A percentile compares a stretch with the other conserved stretches of the same genome.
Evolutionary conservation across 1,139 yeast genomes (phyloP).

Genomic region (Yamadazyma taylorii): DNA sequence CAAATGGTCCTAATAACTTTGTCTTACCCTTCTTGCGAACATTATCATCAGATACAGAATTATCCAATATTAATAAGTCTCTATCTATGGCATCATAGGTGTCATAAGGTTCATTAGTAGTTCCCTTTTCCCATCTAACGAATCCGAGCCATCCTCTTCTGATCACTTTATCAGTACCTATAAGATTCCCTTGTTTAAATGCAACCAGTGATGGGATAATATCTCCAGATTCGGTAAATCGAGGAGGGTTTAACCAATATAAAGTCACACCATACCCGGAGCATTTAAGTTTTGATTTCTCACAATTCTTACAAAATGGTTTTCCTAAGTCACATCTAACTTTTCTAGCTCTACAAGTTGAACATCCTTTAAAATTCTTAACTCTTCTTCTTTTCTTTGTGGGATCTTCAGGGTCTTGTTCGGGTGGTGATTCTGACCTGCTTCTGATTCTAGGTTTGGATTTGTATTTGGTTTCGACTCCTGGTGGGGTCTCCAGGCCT

Average conservation of each 20-base stretch:
- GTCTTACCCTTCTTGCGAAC: conserved; percentile 46
- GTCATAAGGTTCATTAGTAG: conserved; percentile 49
- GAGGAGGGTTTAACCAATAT: conserved; percentile 67
- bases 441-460: too few species aligned
- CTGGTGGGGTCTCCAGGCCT: too few species aligned
- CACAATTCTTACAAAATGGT: conserved; percentile 47
- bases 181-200: conserved; percentile 18
- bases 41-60: conserved; percentile 43
- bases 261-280: conserved; percentile 83
- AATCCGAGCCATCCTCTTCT: conserved; percentile 77
- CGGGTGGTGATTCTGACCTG: too few species aligned
- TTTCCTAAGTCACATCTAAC: conserved; percentile 47
- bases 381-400: conserved; percentile 19
- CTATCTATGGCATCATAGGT: conserved; percentile 82
- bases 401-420: conserved; percentile 3
- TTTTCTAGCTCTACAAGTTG: conserved; percentile 50
- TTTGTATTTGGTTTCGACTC: too few species aligned
- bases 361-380: conserved; percentile 53
- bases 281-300: conserved; percentile 55
- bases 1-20: conserved; percentile 75
- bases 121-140: conserved; percentile 57
- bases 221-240: conserved; percentile 31
- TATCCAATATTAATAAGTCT: conserved; percentile 63
- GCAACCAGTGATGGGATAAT: conserved; percentile 16
- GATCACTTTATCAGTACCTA: conserved; percentile 22